A percentile compares a stretch with the other conserved stretches of the same genome.
These are phyloP conservation scores for Dendrostoma leiphaemia DNA, from an alignment of 2,329 filamentous ascomycete genomes.

Conservation along the genomic window DNA sequence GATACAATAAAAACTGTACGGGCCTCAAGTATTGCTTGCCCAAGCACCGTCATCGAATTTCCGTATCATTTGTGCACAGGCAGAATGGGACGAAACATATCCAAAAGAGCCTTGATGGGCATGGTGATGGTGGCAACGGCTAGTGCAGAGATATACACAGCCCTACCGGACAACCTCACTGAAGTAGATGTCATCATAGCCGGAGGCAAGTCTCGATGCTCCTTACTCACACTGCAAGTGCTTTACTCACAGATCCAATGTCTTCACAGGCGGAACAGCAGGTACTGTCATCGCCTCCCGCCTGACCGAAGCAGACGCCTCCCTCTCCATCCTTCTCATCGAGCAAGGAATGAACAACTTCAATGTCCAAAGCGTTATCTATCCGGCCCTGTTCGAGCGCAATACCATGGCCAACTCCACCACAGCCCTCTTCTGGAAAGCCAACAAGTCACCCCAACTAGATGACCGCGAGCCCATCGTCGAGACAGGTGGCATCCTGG, in stretches of 20 bases:
- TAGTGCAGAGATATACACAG: too few species aligned
- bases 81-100: too few species aligned
- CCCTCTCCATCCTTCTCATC: slow-evolving; percentile 49
- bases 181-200: slow-evolving; percentile 52
- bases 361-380: slow-evolving; percentile 44
- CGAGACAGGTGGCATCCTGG: slow-evolving; percentile 42
- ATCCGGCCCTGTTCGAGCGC: slow-evolving; percentile 49
- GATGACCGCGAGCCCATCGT: slow-evolving; percentile 39
- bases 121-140: too few species aligned
- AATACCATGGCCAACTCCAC: too few species aligned
- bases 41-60: too few species aligned
- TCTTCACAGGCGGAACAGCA: slow-evolving; percentile 40
- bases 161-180: slow-evolving; percentile 28
- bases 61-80: too few species aligned
- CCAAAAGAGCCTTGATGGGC: too few species aligned
- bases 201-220: slow-evolving; percentile 34
- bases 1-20: too few species aligned
- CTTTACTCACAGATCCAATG: not conserved
- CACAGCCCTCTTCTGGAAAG: slow-evolving; percentile 49
- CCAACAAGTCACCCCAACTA: slow-evolving; percentile 42
- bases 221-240: too few species aligned
- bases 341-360: slow-evolving; percentile 55
- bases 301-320: slow-evolving; percentile 46
- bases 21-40: too few species aligned
- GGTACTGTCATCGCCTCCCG: slow-evolving; percentile 48